Percentiles rank a stretch among this genome's conserved stretches.
Conservation (phyloP, 768 basidiomycete species). For the Hebeloma cylindrosporum region DNA sequence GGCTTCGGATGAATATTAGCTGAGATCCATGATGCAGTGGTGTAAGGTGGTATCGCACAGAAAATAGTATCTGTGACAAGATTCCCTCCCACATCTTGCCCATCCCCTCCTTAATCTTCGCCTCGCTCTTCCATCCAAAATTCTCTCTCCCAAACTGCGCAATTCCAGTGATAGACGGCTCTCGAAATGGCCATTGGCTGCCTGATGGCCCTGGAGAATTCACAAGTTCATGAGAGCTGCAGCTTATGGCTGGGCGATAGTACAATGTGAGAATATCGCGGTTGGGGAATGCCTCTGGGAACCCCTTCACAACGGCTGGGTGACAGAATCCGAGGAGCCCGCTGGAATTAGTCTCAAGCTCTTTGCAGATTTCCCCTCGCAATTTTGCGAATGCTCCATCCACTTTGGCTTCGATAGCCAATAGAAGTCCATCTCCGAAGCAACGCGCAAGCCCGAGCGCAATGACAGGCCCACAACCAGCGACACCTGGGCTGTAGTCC, state of each 20-base stretch:
- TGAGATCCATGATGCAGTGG: too few relatives aligned
- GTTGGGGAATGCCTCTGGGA: background rate
- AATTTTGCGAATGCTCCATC: background rate
- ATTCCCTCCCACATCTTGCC: too few relatives aligned
- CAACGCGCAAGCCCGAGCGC: slow-evolving; percentile 4
- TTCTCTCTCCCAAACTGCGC: too few relatives aligned
- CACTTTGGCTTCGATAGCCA: background rate
- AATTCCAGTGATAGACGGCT: too few relatives aligned
- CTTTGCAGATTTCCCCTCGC: background rate
- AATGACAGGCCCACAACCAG: background rate
- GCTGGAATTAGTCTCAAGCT: slow-evolving; percentile 1
- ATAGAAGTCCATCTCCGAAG: slow-evolving; percentile 4
- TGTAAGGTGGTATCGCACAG: too few relatives aligned
- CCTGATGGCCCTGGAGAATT: too few relatives aligned
- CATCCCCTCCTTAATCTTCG: too few relatives aligned
- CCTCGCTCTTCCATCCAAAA: too few relatives aligned
- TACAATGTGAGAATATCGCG: slow-evolving; percentile 2
- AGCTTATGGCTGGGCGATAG: background rate
- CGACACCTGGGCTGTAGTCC: slow-evolving; percentile 5
- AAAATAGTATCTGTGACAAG: too few relatives aligned
- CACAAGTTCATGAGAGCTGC: too few relatives aligned
- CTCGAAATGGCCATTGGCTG: too few relatives aligned
- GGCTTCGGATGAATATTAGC: too few relatives aligned
- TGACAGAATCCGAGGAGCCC: background rate
- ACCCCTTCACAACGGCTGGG: background rate